Conservation (phyloP, 495 filamentous ascomycete species). For the Xylaria nigripes region DNA sequence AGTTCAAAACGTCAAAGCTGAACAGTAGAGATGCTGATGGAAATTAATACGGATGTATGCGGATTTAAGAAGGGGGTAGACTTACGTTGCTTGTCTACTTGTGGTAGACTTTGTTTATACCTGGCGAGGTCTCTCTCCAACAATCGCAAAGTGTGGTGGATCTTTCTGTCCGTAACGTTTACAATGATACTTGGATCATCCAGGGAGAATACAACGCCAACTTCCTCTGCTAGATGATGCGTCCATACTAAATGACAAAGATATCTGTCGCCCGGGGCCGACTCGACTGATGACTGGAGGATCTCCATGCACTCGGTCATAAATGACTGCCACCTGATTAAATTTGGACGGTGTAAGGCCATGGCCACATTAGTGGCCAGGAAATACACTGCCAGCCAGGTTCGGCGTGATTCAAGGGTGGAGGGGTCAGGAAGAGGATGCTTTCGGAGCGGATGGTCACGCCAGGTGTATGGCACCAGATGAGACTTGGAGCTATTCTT, state of each 20-base stretch:
- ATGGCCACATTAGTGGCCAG: conserved; percentile 63
- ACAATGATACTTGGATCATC: conserved; percentile 60
- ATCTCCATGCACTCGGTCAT: conserved; percentile 77
- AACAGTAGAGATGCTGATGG: conserved; percentile 47
- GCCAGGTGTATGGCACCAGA: conserved; percentile 35
- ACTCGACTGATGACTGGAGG: conserved; percentile 62
- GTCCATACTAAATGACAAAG: conserved; percentile 70
- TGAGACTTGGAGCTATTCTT: conserved; percentile 33
- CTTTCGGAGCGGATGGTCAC: conserved; percentile 43
- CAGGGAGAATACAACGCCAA: conserved; percentile 64
- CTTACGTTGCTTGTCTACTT: conserved; percentile 40
- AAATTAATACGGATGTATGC: background rate
- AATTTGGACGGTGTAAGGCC: conserved; percentile 69
- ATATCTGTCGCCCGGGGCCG: conserved; percentile 60
- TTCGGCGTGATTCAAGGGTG: conserved; percentile 62
- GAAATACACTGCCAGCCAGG: conserved; percentile 81
- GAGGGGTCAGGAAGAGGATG: conserved; percentile 49
- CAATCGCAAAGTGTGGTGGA: conserved; percentile 62
- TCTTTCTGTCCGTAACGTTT: conserved; percentile 64
- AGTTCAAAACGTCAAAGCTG: conserved; percentile 55
- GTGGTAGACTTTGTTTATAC: conserved; percentile 51
- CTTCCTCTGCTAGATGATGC: conserved; percentile 73
- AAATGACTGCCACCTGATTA: conserved; percentile 74
- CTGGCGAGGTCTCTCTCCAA: conserved; percentile 70
- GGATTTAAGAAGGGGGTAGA: background rate